Evolutionary conservation across 2,329 filamentous ascomycete species (phyloP), one percentile per base, ranked within the genome.

Genomic region (Coniochaeta sp.): DNA sequence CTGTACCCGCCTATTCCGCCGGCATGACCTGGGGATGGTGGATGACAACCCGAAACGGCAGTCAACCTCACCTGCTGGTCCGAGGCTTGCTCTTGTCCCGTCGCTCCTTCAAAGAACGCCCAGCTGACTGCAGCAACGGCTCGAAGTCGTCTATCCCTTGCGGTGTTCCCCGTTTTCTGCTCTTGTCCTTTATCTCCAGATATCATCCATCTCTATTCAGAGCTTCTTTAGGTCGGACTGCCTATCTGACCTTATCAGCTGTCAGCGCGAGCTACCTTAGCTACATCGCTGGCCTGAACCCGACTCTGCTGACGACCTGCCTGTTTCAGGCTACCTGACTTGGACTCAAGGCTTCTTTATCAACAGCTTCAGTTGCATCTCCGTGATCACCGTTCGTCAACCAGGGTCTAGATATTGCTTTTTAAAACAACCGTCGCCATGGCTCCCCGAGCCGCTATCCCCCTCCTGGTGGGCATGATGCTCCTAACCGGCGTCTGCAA

Each of bases 401-500:
- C n/a, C n/a, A n/a, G n/a, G n/a, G n/a, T n/a, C n/a, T n/a, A n/a
- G n/a, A n/a, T n/a, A n/a, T n/a, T n/a, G n/a, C 32, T 5, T 28
- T n/a, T 7, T 28, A n/a, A n/a, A 27, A 51, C n/a, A 28, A 52
- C 22, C 49, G 22, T 14, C 50, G 65, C 58, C 50, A 95, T 96
- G 88, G 79, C 86, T 60, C 77, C 80, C 58, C 82, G 81, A 67
- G 81, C 81, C 32, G 66, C 90, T 51, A 81, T 97, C 54, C 91
- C 91, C 32, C 80, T 96, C 64, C 78, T 97, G 57, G 90, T 97
- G 69, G 86, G 79, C 61, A 95, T 96, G 89, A 97, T 97, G 92
- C 78, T 97, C 65, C 73, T 96, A 65, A 96, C 92, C 22, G 92
- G 92, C 56, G 91, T 95, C 56, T 96, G 91, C 78, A 99, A 99